These are phyloP conservation scores for Chimonanthus praecox DNA, from an alignment of 164 flowering plant species.

Conservation along the genomic window DNA sequence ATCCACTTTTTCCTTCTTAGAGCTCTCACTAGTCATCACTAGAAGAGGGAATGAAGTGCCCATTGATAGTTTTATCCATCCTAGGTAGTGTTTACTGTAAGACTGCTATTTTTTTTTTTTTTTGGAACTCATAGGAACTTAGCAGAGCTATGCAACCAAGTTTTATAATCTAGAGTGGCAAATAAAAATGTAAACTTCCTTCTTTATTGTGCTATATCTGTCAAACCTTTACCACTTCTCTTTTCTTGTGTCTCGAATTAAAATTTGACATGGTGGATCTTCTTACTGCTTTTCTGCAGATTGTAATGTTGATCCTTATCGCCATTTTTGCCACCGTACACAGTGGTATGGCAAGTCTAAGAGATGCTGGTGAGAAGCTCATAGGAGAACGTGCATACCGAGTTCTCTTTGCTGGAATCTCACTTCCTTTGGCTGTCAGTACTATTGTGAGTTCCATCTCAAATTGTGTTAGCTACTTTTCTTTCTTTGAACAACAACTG, in stretches of 20 bases:
- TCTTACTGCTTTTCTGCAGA: conserved; percentile 43
- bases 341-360: conserved; percentile 90
- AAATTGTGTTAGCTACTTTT: neutral
- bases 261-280: neutral
- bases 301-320: conserved; percentile 68
- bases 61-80: neutral
- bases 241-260: neutral
- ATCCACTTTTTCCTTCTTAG: neutral
- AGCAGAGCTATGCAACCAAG: neutral
- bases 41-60: neutral
- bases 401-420: conserved; percentile 80
- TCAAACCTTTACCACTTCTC: neutral
- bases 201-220: neutral
- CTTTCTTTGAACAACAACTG: neutral
- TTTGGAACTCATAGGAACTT: neutral
- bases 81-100: neutral
- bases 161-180: neutral
- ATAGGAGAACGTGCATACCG: conserved; percentile 91
- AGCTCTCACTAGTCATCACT: neutral
- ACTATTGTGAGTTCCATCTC: conserved; percentile 60
- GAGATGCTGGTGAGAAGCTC: conserved; percentile 77
- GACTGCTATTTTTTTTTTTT: neutral
- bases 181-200: neutral
- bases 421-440: conserved; percentile 88
- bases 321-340: conserved; percentile 80